Percentiles rank a stretch among this genome's conserved stretches.
phyloP scores from a whole-genome alignment of 1,139 yeast genomes.

The Yamadazyma sp. region DNA sequence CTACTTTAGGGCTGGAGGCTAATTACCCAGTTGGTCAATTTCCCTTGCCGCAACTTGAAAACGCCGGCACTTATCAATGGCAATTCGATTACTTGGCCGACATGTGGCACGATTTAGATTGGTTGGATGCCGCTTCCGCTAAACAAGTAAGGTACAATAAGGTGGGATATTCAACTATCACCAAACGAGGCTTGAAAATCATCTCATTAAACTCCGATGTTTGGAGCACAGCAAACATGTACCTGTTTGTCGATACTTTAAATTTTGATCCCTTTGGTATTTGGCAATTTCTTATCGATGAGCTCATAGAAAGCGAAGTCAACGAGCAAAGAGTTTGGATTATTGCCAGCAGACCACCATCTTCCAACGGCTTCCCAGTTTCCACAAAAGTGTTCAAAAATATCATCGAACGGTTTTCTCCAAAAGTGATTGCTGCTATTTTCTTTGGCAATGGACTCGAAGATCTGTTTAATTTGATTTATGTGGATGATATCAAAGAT shows the following conservation, averaged over 20 bases:
- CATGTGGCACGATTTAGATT: constrained; percentile 32
- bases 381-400: constrained; percentile 26
- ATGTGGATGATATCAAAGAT: constrained; percentile 21
- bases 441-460: constrained; percentile 29
- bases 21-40: constrained; percentile 30
- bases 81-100: constrained; percentile 30
- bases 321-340: constrained; percentile 34
- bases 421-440: constrained; percentile 32
- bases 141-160: constrained; percentile 30
- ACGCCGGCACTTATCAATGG: constrained; percentile 22
- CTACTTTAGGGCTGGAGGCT: constrained; percentile 29
- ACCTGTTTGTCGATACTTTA: constrained; percentile 22
- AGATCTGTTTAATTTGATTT: constrained; percentile 28
- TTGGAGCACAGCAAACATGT: constrained; percentile 29
- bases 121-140: constrained; percentile 36
- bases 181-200: constrained; percentile 28
- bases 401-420: constrained; percentile 32
- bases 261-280: constrained; percentile 26
- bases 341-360: constrained; percentile 29
- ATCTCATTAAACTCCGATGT: constrained; percentile 32
- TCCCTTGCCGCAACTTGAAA: constrained; percentile 17
- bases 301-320: constrained; percentile 27
- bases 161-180: constrained; percentile 26
- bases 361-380: constrained; percentile 24
- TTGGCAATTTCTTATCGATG: constrained; percentile 30